These are phyloP conservation scores for Dioscorea zingiberensis DNA, from an alignment of 106 monocot genomes.

Conservation along the genomic window DNA sequence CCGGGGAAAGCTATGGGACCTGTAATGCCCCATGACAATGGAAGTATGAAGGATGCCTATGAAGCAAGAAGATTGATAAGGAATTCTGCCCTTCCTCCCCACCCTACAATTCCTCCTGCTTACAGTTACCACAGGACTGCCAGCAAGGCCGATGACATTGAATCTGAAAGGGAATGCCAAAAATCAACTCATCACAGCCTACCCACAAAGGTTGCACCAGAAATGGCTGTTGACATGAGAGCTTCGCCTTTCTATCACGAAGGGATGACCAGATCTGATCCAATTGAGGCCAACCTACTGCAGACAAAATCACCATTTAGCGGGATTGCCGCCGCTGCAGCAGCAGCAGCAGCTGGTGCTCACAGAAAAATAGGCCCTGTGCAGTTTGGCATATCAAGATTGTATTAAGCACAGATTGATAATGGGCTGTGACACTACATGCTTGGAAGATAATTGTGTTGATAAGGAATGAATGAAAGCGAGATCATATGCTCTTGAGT, in stretches of 20 bases:
- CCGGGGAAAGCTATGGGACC: constrained; percentile 71
- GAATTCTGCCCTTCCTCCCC: constrained; percentile 30
- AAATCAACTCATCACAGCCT: constrained; percentile 4
- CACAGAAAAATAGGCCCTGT: constrained; percentile 24
- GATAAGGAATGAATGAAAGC: no score
- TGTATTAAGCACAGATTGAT: constrained; percentile 12
- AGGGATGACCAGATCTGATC: constrained; percentile 5
- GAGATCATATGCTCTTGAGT: no score
- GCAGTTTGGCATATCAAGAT: constrained; percentile 23
- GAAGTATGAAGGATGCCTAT: constrained; percentile 34
- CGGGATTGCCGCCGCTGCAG: constrained; percentile 20
- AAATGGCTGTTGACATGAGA: constrained; percentile 25
- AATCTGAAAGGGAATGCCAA: constrained; percentile 5
- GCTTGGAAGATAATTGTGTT: no score
- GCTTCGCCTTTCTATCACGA: constrained; percentile 9
- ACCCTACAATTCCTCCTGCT: constrained; percentile 28
- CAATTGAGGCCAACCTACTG: constrained; percentile 11
- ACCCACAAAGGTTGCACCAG: constrained; percentile 8
- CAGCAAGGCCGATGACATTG: constrained; percentile 18
- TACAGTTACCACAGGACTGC: constrained; percentile 24
- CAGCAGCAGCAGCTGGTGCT: constrained; percentile 20
- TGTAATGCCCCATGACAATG: constrained; percentile 57
- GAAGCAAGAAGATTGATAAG: constrained; percentile 61
- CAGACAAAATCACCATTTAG: constrained; percentile 23
- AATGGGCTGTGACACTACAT: no score